These are phyloP conservation scores for Alopecurus myosuroides DNA, from an alignment of 176 grass and related monocot genomes.

Conservation along the genomic window DNA sequence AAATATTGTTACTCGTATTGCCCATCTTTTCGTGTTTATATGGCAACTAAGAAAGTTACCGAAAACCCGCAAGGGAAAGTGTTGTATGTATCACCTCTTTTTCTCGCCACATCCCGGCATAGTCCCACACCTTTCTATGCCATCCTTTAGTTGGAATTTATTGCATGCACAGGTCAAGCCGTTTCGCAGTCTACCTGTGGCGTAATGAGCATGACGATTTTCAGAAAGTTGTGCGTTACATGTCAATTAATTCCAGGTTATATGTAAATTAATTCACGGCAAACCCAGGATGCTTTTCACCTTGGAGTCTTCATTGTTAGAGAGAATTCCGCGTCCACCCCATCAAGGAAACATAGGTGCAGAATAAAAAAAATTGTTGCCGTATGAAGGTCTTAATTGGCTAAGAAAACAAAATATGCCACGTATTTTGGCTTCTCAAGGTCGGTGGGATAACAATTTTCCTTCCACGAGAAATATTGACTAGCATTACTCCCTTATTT, in stretches of 20 bases:
- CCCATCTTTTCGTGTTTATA: background rate
- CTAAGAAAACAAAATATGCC: too few relatives aligned
- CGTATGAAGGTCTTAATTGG: too few relatives aligned
- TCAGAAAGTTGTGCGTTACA: background rate
- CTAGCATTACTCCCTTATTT: too few relatives aligned
- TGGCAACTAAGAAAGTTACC: background rate
- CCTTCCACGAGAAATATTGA: too few relatives aligned
- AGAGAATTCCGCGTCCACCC: too few relatives aligned
- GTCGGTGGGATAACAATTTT: too few relatives aligned
- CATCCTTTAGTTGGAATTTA: background rate
- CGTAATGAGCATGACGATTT: too few relatives aligned
- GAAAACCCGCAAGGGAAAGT: background rate
- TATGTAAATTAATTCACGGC: background rate
- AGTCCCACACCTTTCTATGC: too few relatives aligned
- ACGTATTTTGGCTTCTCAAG: too few relatives aligned
- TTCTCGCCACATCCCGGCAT: background rate
- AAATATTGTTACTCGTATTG: background rate
- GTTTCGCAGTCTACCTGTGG: background rate
- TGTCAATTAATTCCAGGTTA: background rate
- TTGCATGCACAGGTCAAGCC: background rate
- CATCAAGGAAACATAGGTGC: too few relatives aligned
- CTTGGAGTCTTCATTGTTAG: background rate
- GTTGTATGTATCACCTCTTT: background rate
- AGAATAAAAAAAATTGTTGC: too few relatives aligned
- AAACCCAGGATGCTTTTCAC: background rate